phyloP scores from a whole-genome alignment of 192 early-diverging fungal genomes.

The Borealophlyctis nickersoniae region DNA sequence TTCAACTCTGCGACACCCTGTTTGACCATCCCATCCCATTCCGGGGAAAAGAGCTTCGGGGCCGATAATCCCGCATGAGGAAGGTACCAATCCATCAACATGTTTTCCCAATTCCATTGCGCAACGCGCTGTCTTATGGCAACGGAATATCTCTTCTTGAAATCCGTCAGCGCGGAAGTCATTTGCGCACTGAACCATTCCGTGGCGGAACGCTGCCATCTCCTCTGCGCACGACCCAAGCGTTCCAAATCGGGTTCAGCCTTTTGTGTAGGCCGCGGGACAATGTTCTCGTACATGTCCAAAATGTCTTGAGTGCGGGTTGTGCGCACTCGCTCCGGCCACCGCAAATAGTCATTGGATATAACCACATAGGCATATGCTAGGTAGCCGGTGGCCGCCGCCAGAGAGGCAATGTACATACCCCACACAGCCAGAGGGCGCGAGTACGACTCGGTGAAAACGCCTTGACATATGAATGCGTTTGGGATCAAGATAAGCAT shows the following conservation, averaged over 20 bases:
- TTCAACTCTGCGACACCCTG: slow-evolving; percentile 41
- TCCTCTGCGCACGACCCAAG: slow-evolving; percentile 14
- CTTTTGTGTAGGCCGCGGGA: not conserved
- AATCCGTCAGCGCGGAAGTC: slow-evolving; percentile 11
- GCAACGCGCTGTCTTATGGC: slow-evolving; percentile 29
- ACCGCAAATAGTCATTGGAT: slow-evolving; percentile 27
- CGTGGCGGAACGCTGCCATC: slow-evolving; percentile 37
- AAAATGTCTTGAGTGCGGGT: slow-evolving; percentile 32
- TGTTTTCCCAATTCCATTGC: slow-evolving; percentile 33
- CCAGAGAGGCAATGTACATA: slow-evolving; percentile 23
- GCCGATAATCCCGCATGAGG: slow-evolving; percentile 18
- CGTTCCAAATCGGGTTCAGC: slow-evolving; percentile 14
- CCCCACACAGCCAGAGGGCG: slow-evolving; percentile 21
- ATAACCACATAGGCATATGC: slow-evolving; percentile 21
- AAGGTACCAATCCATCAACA: slow-evolving; percentile 46
- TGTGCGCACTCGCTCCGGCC: slow-evolving; percentile 32
- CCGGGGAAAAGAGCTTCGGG: slow-evolving; percentile 35
- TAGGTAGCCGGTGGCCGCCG: slow-evolving; percentile 29
- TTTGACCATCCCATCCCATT: slow-evolving; percentile 40
- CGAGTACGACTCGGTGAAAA: slow-evolving; percentile 8
- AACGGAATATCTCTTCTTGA: too few relatives aligned
- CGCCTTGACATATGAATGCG: slow-evolving; percentile 28
- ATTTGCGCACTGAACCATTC: slow-evolving; percentile 32
- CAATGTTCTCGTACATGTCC: slow-evolving; percentile 24
- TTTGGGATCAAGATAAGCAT: slow-evolving; percentile 28